Evolutionary conservation across 2,329 filamentous ascomycete species (phyloP), one percentile per base, ranked within the genome.

Genomic region (Fusarium sp.): DNA sequence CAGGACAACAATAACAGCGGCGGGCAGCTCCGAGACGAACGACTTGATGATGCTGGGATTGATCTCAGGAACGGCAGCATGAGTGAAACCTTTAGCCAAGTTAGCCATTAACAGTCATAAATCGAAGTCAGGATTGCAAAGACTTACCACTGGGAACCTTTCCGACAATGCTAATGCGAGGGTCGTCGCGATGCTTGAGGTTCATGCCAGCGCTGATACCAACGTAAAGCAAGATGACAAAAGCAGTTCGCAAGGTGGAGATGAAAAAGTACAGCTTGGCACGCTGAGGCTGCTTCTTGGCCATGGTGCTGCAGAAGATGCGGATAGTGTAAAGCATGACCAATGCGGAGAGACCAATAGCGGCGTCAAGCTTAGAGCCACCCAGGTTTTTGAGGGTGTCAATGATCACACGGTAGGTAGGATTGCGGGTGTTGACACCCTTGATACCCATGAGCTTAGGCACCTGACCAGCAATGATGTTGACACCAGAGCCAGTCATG

Each of bases 161-260:
- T 15, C 89, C 88, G 2, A 95, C 82, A 43, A 94, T 87, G 60
- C 80, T 84, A 78, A 94, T 90, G 33, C 81, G 81, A 5, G 89
- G 87, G 11, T 89, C 74, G n/a, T 79, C 76, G 56, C 78, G 84
- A 69, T 84, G 84, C 67, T 90, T 78, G 33, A 91, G 80, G 77
- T 94, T 94, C 70, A 87, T 87, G 10, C 92, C 86, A 67, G 88
- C 93, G 79, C 91, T 92, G 77, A 95, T 91, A 72, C 92, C 82
- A 9, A 92, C 93, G 80, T 94, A 95, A 4, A 96, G 84, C 44
- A 95, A 80, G 65, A 96, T 94, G 70, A 94, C 90, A 75, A 96
- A 94, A 2, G 89, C 91, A 6, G 92, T 93, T 38, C 93, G 89
- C 39, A 96, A 84, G 0, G 93, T 95, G 19, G 89, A 91, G 52